These are phyloP conservation scores for Dentipellis sp. DNA, from an alignment of 768 basidiomycete species.

Conservation along the genomic window DNA sequence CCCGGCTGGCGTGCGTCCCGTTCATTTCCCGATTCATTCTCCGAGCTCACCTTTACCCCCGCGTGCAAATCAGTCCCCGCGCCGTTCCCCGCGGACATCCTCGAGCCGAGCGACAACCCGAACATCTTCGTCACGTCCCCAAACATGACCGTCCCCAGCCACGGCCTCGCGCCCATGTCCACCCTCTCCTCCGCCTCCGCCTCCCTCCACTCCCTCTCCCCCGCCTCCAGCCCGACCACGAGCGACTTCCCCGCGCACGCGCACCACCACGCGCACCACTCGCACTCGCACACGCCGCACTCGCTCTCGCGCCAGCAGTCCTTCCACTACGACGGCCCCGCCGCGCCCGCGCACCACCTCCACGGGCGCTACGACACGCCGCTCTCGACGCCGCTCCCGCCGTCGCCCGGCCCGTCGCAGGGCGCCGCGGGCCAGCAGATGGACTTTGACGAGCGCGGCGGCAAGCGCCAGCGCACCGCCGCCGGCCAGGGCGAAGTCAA, in stretches of 20 bases:
- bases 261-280: constrained; percentile 22
- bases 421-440: constrained; percentile 5
- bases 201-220: constrained; percentile 40
- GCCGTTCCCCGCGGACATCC: constrained; percentile 37
- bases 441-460: constrained; percentile 21
- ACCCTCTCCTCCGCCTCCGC: constrained; percentile 26
- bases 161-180: constrained; percentile 26
- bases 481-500: constrained; percentile 22
- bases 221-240: constrained; percentile 43
- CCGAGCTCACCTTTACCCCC: constrained; percentile 28
- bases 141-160: constrained; percentile 26
- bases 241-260: constrained; percentile 30
- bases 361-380: constrained; percentile 21
- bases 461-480: constrained; percentile 44
- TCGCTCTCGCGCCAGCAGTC: constrained; percentile 50
- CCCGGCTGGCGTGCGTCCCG: constrained; percentile 40
- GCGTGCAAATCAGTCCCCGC: constrained; percentile 19
- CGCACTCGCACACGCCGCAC: constrained; percentile 30
- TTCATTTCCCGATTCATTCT: background rate
- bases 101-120: constrained; percentile 42
- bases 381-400: constrained; percentile 20
- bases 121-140: constrained; percentile 73
- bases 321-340: constrained; percentile 34
- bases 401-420: constrained; percentile 20
- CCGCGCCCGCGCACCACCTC: constrained; percentile 3